A percentile compares a stretch with the other conserved stretches of the same genome.
Evolutionary conservation across 2,329 filamentous ascomycete genomes (phyloP).

Genomic region (Ophiostoma triangulosporum): DNA sequence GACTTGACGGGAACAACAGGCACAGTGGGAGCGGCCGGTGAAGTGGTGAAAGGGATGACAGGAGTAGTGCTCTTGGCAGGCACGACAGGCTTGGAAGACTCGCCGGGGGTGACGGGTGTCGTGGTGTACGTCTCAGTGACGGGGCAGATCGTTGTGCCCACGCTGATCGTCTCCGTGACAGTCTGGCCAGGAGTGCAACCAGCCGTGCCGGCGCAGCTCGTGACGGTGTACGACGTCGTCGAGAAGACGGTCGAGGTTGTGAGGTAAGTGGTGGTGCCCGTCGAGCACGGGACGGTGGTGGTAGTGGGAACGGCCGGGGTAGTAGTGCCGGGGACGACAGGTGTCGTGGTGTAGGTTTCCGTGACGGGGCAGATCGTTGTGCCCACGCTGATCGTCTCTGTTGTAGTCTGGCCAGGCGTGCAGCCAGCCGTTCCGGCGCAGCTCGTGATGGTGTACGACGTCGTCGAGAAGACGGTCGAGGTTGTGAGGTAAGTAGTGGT

Average conservation of each 20-base stretch:
- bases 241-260: conserved; percentile 16
- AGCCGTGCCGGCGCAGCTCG: conserved; percentile 15
- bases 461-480: conserved; percentile 16
- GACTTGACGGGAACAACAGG: not conserved
- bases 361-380: conserved; percentile 28
- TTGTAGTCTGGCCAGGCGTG: conserved; percentile 15
- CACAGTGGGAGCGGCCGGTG: not conserved
- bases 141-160: conserved; percentile 29
- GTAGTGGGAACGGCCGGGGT: not conserved
- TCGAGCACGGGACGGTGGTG: not conserved
- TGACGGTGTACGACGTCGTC: conserved; percentile 17
- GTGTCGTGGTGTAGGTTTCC: not conserved
- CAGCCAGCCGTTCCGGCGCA: conserved; percentile 17
- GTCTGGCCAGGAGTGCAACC: conserved; percentile 16
- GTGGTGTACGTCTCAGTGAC: conserved; percentile 14
- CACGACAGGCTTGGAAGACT: not conserved
- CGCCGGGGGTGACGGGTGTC: not conserved
- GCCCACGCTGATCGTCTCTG: conserved; percentile 19
- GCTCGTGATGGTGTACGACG: conserved; percentile 17
- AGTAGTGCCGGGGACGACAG: not conserved
- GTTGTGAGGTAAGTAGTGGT: conserved; percentile 8
- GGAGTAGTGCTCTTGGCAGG: not conserved
- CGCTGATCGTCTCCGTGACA: conserved; percentile 18
- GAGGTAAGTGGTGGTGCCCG: not conserved
- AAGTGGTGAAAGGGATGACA: not conserved